Evolutionary conservation across 176 grass and related monocot genomes (phyloP).

Genomic region (Otatea glauca): DNA sequence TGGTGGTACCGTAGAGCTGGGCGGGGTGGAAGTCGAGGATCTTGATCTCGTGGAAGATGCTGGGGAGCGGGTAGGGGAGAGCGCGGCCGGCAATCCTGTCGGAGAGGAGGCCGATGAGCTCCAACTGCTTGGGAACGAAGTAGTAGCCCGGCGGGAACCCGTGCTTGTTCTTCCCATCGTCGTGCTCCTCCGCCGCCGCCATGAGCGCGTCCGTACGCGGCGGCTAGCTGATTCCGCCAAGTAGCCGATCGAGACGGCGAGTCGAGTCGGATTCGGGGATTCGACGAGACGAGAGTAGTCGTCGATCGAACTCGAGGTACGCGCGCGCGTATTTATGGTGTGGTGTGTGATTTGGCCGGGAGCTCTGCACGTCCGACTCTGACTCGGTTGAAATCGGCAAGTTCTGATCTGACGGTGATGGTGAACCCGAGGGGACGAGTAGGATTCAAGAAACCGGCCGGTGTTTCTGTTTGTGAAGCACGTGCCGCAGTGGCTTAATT

Average conservation of each 20-base stretch:
- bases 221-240: too few relatives aligned
- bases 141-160: conserved; percentile 30
- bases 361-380: too few relatives aligned
- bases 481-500: too few relatives aligned
- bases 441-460: too few relatives aligned
- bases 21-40: conserved; percentile 43
- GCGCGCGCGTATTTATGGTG: too few relatives aligned
- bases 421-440: too few relatives aligned
- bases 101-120: conserved; percentile 24
- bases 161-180: conserved; percentile 1
- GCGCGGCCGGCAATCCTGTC: neutral
- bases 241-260: too few relatives aligned
- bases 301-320: too few relatives aligned
- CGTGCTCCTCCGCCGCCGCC: neutral
- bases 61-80: neutral
- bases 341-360: too few relatives aligned
- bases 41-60: conserved; percentile 19
- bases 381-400: too few relatives aligned
- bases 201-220: neutral
- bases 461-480: too few relatives aligned
- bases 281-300: neutral
- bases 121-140: neutral
- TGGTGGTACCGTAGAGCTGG: conserved; percentile 41
- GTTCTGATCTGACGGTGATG: too few relatives aligned
- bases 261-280: neutral